Evolutionary conservation across 202 grass and related monocot genomes (phyloP).

Genomic region (Panicum virgatum): DNA sequence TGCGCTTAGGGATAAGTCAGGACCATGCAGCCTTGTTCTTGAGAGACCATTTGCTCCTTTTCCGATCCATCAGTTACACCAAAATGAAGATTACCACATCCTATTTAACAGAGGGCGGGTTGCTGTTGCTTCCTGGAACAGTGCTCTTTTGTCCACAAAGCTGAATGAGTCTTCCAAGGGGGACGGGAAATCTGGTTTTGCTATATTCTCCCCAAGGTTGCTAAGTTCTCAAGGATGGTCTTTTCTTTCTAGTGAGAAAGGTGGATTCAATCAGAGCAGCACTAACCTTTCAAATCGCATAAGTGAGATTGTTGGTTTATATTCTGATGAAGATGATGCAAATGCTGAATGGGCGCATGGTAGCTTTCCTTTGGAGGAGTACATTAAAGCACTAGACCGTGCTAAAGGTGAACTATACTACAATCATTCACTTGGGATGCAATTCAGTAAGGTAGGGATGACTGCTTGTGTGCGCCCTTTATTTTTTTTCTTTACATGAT

Average conservation of each 20-base stretch:
- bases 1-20: constrained; percentile 54
- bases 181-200: constrained; percentile 68
- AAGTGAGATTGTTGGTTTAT: constrained; percentile 69
- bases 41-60: constrained; percentile 92
- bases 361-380: constrained; percentile 93
- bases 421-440: constrained; percentile 95
- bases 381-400: constrained; percentile 93
- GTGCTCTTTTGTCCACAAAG: constrained; percentile 45
- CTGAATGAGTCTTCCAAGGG: constrained; percentile 35
- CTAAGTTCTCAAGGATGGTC: constrained; percentile 66
- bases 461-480: background rate
- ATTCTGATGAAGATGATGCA: constrained; percentile 67
- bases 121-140: constrained; percentile 73
- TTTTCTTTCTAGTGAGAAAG: constrained; percentile 56
- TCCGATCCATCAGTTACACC: constrained; percentile 83
- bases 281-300: constrained; percentile 44
- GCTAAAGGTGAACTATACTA: constrained; percentile 96
- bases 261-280: constrained; percentile 43
- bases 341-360: constrained; percentile 87
- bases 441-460: constrained; percentile 77
- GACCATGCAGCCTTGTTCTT: constrained; percentile 78
- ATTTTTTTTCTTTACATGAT: constrained; percentile 20
- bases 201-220: constrained; percentile 75
- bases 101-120: constrained; percentile 87
- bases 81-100: constrained; percentile 66